Base-by-base conservation (phyloP, 768 basidiomycete genomes). In the Scleroderma bovista region DNA sequence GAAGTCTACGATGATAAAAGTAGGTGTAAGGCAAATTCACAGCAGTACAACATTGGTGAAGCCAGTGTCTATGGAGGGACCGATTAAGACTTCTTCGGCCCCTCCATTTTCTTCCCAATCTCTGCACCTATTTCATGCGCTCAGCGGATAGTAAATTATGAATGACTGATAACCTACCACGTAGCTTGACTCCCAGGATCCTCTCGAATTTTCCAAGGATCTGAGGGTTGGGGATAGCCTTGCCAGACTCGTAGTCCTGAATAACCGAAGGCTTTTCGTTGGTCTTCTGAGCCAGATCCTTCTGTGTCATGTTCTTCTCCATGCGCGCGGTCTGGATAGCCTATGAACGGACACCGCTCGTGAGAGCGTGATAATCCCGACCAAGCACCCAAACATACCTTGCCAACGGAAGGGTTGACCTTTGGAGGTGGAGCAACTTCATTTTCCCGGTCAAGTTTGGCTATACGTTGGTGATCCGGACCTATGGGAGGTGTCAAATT, bases 391-490 rank as follows among this genome's bases (percentile, higher is more conserved):
- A 32, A 15, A 67, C 77, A 38, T 62, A 86, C 88, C 68, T 83
- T 83, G 55, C 88, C 88, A 53, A 88, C 88, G 20, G 74, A 75
- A 9, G 83, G 75, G 2, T 75, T 65, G 56, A 97, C 72, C 71
- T 92, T 95, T 47, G 86, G 57, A 42, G 94, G 94, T 7, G 93
- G 93, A 9, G 93, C 91, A 20, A 95, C 93, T 62, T 95, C 93
- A 66, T 97, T 94, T 59, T 96, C 92, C 39, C 90, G 82, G 68
- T 94, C 93, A 38, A 97, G 84, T 63, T 94, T 94, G 22, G 88
- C 93, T 64, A 94, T 93, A 49, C 81, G 82, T 64, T 93, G 90
- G 72, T 95, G 92, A 70, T 97, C 93, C 55, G 90, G 88, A 32
- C 88, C 91, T 93, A 51, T 15, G 12, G 12, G 10, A n/a, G 19